Evolutionary conservation across 371 early-diverging fungal genomes (phyloP), one percentile per base, ranked within the genome.

Genomic region (Circinella minor): DNA sequence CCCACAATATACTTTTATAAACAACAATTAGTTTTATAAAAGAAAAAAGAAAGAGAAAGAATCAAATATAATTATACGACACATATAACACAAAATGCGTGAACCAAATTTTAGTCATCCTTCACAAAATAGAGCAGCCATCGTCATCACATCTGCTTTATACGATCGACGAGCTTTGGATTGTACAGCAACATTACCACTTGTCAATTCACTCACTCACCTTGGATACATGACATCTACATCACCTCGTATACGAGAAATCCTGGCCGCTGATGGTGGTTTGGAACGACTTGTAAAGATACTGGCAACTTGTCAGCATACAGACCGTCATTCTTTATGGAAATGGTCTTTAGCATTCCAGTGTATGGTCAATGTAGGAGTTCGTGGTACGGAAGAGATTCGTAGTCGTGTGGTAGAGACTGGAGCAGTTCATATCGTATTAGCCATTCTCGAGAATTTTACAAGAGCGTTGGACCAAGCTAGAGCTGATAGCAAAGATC

Each of bases 131-230:
- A 87, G 90, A 80, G 92, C 92, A 18, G 88, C 88, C 36, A 86
- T 93, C 59, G 87, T 89, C 65, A 93, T 94, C 73, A 88, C 92
- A 18, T 86, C 89, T 46, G 83, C 91, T 37, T 81, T 90, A 60
- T 95, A 95, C 80, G 96, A 96, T 82, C 89, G 94, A 70, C 87
- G 94, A 61, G 94, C 95, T 13, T 84, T 96, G 36, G 93, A 94
- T 79, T 93, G 93, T 78, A 91, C 95, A 8, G 93, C 93, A 72
- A 87, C 89, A 47, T 81, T 92, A 71, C 91, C 95, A 46, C 88
- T 96, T 64, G 88, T 93, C 76, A 92, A 90, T 71, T 93, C 94
- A 34, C 88, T 96, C 13, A 92, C 91, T 49, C 91, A 95, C 77
- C 89, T 96, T 61, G 89, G 88, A 47, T 92, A 92, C 76, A 84